These are phyloP conservation scores for Citeromyces matritensis DNA, from an alignment of 805 yeast species.

Conservation along the genomic window DNA sequence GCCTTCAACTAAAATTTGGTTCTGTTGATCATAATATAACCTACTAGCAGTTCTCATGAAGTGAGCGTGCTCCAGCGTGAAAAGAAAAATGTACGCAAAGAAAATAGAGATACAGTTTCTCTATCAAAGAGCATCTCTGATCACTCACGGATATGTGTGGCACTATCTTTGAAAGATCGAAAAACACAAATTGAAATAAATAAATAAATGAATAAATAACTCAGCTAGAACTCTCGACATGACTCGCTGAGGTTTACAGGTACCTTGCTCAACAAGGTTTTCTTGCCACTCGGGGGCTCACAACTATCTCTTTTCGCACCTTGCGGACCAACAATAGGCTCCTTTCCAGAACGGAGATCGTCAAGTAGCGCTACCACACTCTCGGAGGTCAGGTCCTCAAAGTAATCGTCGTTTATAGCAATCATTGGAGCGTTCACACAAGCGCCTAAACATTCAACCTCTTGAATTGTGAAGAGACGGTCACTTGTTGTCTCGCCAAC, in stretches of 20 bases:
- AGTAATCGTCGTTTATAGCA: conserved; percentile 70
- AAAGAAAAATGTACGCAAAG: no score
- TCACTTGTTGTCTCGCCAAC: conserved; percentile 73
- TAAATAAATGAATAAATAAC: no score
- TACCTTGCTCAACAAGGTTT: conserved; percentile 40
- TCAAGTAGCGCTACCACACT: conserved; percentile 45
- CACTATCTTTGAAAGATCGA: no score
- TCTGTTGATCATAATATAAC: no score
- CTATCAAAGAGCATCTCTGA: no score
- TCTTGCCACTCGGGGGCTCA: conserved; percentile 64
- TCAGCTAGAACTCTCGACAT: conserved; percentile 27
- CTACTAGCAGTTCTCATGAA: no score
- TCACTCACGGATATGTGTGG: no score
- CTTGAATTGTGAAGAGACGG: conserved; percentile 66
- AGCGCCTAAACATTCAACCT: conserved; percentile 86
- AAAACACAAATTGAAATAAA: no score
- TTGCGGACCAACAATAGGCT: conserved; percentile 47
- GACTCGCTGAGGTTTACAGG: conserved; percentile 57
- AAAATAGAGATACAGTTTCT: no score
- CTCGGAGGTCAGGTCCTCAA: conserved; percentile 67
- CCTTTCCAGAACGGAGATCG: conserved; percentile 48
- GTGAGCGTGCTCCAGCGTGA: no score
- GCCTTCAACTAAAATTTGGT: no score
- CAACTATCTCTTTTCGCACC: conserved; percentile 48
- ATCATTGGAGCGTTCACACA: conserved; percentile 88